Evolutionary conservation across 345 rosid genomes (phyloP).

Genomic region (Populus alba): DNA sequence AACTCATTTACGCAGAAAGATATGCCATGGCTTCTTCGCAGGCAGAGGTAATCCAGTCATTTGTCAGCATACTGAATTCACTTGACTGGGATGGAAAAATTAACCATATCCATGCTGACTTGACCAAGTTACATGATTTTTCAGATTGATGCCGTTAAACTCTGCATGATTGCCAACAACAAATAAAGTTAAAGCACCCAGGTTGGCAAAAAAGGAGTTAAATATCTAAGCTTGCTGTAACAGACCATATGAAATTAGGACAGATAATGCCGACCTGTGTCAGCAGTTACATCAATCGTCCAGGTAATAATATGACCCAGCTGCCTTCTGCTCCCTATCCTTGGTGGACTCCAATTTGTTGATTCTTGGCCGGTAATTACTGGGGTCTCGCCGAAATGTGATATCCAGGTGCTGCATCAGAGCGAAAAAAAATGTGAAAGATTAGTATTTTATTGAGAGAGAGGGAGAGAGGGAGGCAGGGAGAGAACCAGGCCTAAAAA

Average conservation of each 20-base stretch:
- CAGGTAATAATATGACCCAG: slow-evolving; percentile 89
- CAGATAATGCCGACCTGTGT: slow-evolving; percentile 1
- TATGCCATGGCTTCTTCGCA: background rate
- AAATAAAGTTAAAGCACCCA: background rate
- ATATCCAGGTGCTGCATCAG: slow-evolving; percentile 81
- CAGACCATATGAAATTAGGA: background rate
- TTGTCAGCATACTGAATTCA: background rate
- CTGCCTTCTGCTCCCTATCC: slow-evolving; percentile 94
- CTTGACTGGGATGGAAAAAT: background rate
- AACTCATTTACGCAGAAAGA: background rate
- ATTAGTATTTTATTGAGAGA: background rate
- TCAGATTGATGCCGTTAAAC: background rate
- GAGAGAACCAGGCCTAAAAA: background rate
- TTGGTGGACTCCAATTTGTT: slow-evolving; percentile 92
- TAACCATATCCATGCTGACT: background rate
- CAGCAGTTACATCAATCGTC: slow-evolving; percentile 49
- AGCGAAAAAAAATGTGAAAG: background rate
- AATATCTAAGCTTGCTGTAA: background rate
- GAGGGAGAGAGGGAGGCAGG: background rate
- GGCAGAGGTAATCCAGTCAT: background rate
- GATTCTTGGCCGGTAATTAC: slow-evolving; percentile 89
- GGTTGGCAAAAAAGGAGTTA: background rate
- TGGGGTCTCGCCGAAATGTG: slow-evolving; percentile 93
- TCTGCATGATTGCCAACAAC: background rate
- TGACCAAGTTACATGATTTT: background rate